These are phyloP conservation scores for Penicillium goetzii DNA, from an alignment of 495 filamentous ascomycete species.

Conservation along the genomic window DNA sequence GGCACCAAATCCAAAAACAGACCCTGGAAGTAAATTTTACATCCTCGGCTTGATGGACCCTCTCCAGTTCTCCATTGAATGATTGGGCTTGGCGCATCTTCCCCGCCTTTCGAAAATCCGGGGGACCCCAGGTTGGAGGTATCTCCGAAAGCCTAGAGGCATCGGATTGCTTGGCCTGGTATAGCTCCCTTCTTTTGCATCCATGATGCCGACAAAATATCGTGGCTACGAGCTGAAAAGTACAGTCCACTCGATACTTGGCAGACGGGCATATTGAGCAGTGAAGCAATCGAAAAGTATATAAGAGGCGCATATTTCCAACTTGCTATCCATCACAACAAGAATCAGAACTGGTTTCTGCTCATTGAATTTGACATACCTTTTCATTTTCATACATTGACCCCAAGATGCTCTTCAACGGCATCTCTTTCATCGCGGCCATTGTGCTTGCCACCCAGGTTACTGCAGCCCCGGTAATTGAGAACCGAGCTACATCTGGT, in stretches of 20 bases:
- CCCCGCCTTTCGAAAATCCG: slow-evolving; percentile 6
- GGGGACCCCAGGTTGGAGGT: slow-evolving; percentile 2
- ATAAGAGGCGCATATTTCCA: background rate
- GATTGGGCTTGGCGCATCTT: background rate
- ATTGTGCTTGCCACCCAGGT: slow-evolving; percentile 21
- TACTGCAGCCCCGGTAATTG: slow-evolving; percentile 19
- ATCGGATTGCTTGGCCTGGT: slow-evolving; percentile 4
- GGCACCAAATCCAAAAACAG: background rate
- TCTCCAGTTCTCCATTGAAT: background rate
- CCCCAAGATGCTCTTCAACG: slow-evolving; percentile 21
- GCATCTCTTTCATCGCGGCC: slow-evolving; percentile 9
- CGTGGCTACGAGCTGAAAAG: background rate
- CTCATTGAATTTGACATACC: background rate
- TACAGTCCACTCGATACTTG: background rate
- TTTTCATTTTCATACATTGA: background rate
- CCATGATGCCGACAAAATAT: background rate
- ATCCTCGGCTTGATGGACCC: background rate
- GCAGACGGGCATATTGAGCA: background rate
- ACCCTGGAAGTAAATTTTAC: background rate
- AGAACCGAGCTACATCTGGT: slow-evolving; percentile 27
- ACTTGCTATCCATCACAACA: background rate
- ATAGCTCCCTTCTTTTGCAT: slow-evolving; percentile 1
- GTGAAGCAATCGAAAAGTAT: background rate
- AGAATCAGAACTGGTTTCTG: slow-evolving; percentile 3
- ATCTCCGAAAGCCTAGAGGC: slow-evolving; percentile 10